Base-by-base conservation (phyloP, 2,329 filamentous ascomycete species). In the Alternaria hordeiaustralica region DNA sequence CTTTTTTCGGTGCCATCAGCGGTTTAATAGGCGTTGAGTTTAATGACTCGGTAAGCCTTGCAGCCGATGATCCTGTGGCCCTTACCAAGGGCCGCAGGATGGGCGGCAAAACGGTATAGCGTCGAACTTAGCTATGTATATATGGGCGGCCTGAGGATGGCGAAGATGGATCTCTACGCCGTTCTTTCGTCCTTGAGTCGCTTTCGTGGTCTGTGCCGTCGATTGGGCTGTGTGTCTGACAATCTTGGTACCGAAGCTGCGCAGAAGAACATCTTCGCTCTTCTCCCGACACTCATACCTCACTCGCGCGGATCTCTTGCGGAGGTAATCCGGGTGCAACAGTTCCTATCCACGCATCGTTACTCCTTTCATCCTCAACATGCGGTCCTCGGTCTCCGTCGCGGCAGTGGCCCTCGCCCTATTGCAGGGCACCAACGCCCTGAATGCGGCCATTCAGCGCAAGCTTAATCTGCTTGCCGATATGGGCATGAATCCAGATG, bases 401-500 rank as follows among this genome's bases (percentile, higher is more conserved):
- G 67, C 69, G 54, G 71, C 71, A 55, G 64, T 77, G 49, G 65
- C 73, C 47, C 69, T 77, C 45, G 68, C 72, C 46, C 58, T 73
- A 23, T 59, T 76, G 20, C 73, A 73, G 20, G 60, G 64, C 47
- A 60, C 70, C 1, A 25, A 55, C 43, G 77, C 75, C 13, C 53
- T 75, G 28, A 71, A 72, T 15, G 65, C 65, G 5, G 71, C 66
- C n/a, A 58, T 68, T 43, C 65, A 66, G 7, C 70, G 71, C 58
- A 64, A 73, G 33, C 69, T 75, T 55, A 61, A 56, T 21, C 36
- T 72, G 15, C 65, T 78, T 58, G 77, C 77, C 6, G 75, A 79
- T 8, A 74, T 77, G 71, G 77, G 77, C 25, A 65, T 78, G 44
- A 70, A 74, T 23, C 67, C 75, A 1, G 76, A 78, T 58, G 77